phyloP scores from a whole-genome alignment of 2,329 filamentous ascomycete genomes.

The Ascochyta lentis region DNA sequence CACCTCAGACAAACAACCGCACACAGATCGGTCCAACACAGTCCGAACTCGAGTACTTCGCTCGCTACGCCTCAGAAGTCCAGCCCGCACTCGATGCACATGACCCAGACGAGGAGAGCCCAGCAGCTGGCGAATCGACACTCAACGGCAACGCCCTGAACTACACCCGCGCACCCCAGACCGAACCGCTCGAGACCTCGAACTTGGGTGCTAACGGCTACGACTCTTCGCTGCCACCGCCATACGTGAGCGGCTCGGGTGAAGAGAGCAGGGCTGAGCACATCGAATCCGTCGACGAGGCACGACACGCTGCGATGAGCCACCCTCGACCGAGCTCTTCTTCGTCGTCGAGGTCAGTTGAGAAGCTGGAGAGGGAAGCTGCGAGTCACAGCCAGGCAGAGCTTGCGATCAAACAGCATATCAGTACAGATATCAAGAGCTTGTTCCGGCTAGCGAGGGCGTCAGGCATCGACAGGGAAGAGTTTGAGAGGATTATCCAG shows the following conservation, averaged over 20 bases:
- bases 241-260: constrained; percentile 16
- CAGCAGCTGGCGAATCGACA: constrained; percentile 57
- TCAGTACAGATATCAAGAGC: constrained; percentile 78
- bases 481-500: constrained; percentile 75
- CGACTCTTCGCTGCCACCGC: constrained; percentile 42
- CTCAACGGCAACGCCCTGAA: constrained; percentile 60
- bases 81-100: constrained; percentile 82
- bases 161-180: constrained; percentile 50
- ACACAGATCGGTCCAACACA: constrained; percentile 46
- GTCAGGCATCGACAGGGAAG: constrained; percentile 74
- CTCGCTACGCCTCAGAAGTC: constrained; percentile 74
- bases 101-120: constrained; percentile 74
- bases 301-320: constrained; percentile 33
- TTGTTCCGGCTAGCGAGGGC: constrained; percentile 73
- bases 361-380: constrained; percentile 63
- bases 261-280: constrained; percentile 30
- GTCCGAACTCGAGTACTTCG: constrained; percentile 75
- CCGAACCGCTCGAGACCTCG: constrained; percentile 53
- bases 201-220: constrained; percentile 41
- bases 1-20: constrained; percentile 55
- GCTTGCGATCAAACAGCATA: constrained; percentile 78
- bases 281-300: constrained; percentile 30
- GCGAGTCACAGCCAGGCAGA: constrained; percentile 69
- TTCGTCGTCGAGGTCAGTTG: constrained; percentile 61
- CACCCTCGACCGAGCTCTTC: constrained; percentile 47